Evolutionary conservation across 2,329 filamentous ascomycete species (phyloP).

Genomic region (Beauveria brongniartii): DNA sequence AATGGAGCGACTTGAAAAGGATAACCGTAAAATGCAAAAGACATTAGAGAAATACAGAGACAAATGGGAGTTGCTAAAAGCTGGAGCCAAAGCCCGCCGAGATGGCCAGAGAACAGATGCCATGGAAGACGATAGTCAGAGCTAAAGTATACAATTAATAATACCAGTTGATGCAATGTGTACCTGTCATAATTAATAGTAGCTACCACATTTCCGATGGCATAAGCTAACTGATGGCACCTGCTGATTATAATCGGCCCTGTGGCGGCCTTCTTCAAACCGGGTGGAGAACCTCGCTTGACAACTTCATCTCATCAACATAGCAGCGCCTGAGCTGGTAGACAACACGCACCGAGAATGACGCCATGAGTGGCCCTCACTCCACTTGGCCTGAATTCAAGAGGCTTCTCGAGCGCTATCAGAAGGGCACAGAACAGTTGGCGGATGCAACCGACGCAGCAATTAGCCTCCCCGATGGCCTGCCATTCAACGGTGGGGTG

Average conservation of each 20-base stretch:
- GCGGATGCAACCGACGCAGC: background rate
- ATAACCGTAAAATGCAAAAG: slow-evolving; percentile 46
- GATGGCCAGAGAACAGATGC: slow-evolving; percentile 10
- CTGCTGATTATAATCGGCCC: background rate
- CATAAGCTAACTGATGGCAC: background rate
- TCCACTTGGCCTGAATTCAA: background rate
- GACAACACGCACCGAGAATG: background rate
- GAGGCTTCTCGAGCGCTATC: background rate
- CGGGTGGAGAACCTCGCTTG: background rate
- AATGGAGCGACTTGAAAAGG: slow-evolving; percentile 58
- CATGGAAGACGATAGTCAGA: slow-evolving; percentile 6
- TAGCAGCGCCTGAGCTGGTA: background rate
- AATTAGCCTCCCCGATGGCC: background rate
- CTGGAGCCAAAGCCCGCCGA: slow-evolving; percentile 49
- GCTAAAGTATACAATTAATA: background rate
- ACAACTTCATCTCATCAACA: background rate
- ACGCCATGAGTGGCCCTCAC: background rate
- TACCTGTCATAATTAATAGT: too few relatives aligned
- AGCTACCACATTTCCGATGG: too few relatives aligned
- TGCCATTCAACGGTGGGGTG: background rate
- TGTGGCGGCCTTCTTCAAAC: background rate
- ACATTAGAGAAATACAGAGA: slow-evolving; percentile 51
- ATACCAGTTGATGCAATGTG: background rate
- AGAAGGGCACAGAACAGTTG: background rate
- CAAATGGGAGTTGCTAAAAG: slow-evolving; percentile 54